Evolutionary conservation across 2,329 filamentous ascomycete genomes (phyloP).

Genomic region (Aspergillus thermomutatus): DNA sequence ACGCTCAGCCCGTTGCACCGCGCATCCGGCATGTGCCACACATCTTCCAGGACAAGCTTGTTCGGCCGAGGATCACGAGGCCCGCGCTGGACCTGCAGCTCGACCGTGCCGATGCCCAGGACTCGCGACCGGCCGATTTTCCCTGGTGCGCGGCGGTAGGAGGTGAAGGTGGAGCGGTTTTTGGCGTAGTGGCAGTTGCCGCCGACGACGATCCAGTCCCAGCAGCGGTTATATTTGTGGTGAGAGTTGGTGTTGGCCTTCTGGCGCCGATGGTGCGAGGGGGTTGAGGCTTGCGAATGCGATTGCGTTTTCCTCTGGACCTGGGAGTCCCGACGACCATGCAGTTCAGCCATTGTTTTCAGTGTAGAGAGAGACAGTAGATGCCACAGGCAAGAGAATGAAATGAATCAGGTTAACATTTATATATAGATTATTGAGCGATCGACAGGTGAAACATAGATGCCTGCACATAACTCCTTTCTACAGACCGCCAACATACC

Average conservation of each 20-base stretch:
- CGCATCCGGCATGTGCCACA: constrained; percentile 19
- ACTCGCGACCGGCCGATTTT: constrained; percentile 14
- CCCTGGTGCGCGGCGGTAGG: constrained; percentile 17
- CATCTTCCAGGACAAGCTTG: constrained; percentile 14
- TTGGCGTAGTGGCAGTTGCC: constrained; percentile 21
- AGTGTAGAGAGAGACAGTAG: neutral
- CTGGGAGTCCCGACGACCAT: neutral
- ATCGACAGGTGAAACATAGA: neutral
- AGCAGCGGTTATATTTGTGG: constrained; percentile 12
- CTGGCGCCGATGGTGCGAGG: neutral
- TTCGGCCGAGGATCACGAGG: constrained; percentile 10
- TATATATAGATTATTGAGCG: neutral
- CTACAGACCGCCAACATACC: neutral
- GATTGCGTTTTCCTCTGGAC: neutral
- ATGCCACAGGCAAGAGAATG: neutral
- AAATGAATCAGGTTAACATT: neutral
- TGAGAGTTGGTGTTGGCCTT: neutral
- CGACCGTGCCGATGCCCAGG: constrained; percentile 17
- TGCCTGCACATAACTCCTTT: neutral
- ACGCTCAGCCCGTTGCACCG: constrained; percentile 19
- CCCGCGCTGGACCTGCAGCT: constrained; percentile 13
- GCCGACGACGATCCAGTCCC: constrained; percentile 17
- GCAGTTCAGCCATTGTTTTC: neutral
- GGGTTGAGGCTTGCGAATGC: neutral
- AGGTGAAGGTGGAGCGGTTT: constrained; percentile 18